Base-by-base conservation (phyloP, 1,139 yeast genomes). In the Tardiomyces depauwii region DNA sequence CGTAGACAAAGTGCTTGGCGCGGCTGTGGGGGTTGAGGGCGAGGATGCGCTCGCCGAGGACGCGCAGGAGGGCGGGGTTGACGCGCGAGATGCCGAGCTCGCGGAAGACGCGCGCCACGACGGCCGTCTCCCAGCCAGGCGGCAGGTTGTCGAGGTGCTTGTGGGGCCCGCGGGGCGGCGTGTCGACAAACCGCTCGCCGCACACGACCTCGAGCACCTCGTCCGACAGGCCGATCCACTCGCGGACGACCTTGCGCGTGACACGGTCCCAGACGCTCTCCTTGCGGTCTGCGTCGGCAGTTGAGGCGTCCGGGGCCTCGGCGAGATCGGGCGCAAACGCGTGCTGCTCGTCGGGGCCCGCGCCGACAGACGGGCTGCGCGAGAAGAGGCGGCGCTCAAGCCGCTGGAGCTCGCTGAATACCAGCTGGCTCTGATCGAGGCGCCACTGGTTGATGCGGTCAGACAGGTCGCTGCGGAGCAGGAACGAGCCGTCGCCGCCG, bases 371-470 rank as follows among this genome's bases (percentile, higher is more conserved):
- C 18, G 27, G 43, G 19, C 18, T 27, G 3, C 23, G 43, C 21
- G 33, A n/a, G 19, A n/a, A 16, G 7, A 14, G 39, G 4, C 39
- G 39, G 25, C 53, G 53, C 44, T 58, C 63, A 16, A 60, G 52
- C 41, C 59, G 52, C 43, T 54, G 54, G 43, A 63, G 54, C 49
- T 63, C 66, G 42, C 58, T 57, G 40, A 57, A 47, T 18, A 63
- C 55, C 14, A 59, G 58, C 51, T 60, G 60, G 28, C 66, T 59
- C 55, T 66, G 71, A 48, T 64, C 67, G 14, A 65, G 52, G 18
- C 71, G 53, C 71, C 71, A 66, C 23, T 65, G 65, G 49, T 65
- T 65, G 30, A 66, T 59, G 14, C 71, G 59, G 19, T 64, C 68
- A 27, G 59, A 51, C 42, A 61, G 45, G 39, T 61, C 66, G 42